phyloP scores from a whole-genome alignment of 2,329 filamentous ascomycete species.

The Penicillium fuscoglaucum region DNA sequence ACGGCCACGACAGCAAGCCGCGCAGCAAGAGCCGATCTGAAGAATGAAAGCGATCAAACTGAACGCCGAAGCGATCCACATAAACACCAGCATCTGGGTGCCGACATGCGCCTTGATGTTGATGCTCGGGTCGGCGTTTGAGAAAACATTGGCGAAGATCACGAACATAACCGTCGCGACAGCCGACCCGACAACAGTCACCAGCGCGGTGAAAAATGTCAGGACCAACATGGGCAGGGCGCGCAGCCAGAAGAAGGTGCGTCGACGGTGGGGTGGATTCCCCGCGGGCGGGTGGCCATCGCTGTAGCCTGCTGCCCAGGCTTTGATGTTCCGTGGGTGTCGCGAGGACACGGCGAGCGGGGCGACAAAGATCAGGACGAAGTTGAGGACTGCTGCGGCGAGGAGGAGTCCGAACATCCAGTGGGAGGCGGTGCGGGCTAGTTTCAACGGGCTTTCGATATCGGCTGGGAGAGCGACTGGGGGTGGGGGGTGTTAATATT shows the following conservation, averaged over 20 bases:
- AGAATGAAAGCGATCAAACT: constrained; percentile 69
- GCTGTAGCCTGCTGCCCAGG: constrained; percentile 26
- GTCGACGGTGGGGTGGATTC: constrained; percentile 38
- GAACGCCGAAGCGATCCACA: constrained; percentile 77
- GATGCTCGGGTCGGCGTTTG: constrained; percentile 64
- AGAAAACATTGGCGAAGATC: constrained; percentile 76
- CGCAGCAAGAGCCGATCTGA: constrained; percentile 76
- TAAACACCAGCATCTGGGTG: constrained; percentile 75
- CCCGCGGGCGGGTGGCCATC: constrained; percentile 2
- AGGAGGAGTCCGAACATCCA: constrained; percentile 92
- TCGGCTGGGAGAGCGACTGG: constrained; percentile 72
- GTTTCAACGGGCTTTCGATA: constrained; percentile 69
- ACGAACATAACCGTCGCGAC: constrained; percentile 82
- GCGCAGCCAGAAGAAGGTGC: constrained; percentile 45
- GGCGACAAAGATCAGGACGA: constrained; percentile 67
- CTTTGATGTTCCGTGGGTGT: constrained; percentile 36
- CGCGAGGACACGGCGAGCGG: constrained; percentile 53
- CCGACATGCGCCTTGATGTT: constrained; percentile 75
- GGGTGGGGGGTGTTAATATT: neutral
- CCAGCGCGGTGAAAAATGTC: constrained; percentile 65
- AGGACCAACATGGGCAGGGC: constrained; percentile 68
- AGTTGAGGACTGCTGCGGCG: constrained; percentile 66
- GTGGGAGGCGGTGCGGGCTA: constrained; percentile 72
- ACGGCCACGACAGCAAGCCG: constrained; percentile 49
- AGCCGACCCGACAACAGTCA: constrained; percentile 67